phyloP scores from a whole-genome alignment of 106 monocot species.

The Triglochin maritima region DNA sequence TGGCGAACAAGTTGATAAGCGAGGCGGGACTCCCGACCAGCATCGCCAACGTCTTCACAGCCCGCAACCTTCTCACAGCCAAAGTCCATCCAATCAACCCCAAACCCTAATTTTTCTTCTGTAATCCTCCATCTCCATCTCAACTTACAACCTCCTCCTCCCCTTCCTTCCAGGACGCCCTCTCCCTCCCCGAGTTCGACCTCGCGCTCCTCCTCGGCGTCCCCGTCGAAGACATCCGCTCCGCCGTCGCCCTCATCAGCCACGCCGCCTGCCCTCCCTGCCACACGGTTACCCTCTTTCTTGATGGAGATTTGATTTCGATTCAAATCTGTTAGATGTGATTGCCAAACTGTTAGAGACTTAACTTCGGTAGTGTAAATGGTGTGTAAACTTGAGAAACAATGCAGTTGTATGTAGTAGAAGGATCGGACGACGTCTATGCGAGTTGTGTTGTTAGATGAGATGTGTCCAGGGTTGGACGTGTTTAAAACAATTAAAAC shows the following conservation, averaged over 20 bases:
- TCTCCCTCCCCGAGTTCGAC: conserved; percentile 79
- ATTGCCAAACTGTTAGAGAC: too few species aligned
- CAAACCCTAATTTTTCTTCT: background rate
- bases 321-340: too few species aligned
- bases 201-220: conserved; percentile 54
- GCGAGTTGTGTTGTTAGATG: too few species aligned
- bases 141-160: background rate
- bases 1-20: conserved; percentile 82
- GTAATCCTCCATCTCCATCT: background rate
- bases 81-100: conserved; percentile 27
- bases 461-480: too few species aligned
- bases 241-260: conserved; percentile 61
- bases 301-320: too few species aligned
- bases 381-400: too few species aligned
- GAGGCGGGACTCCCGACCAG: conserved; percentile 57
- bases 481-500: too few species aligned
- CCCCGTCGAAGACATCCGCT: conserved; percentile 27
- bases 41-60: conserved; percentile 73
- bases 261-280: conserved; percentile 54
- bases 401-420: too few species aligned
- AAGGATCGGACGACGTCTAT: too few species aligned
- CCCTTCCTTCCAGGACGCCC: conserved; percentile 37
- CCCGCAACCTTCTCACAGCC: conserved; percentile 75
- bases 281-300: conserved; percentile 41
- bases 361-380: too few species aligned